phyloP scores from a whole-genome alignment of 352 stramenopile species.

The Aphanomyces astaci region DNA sequence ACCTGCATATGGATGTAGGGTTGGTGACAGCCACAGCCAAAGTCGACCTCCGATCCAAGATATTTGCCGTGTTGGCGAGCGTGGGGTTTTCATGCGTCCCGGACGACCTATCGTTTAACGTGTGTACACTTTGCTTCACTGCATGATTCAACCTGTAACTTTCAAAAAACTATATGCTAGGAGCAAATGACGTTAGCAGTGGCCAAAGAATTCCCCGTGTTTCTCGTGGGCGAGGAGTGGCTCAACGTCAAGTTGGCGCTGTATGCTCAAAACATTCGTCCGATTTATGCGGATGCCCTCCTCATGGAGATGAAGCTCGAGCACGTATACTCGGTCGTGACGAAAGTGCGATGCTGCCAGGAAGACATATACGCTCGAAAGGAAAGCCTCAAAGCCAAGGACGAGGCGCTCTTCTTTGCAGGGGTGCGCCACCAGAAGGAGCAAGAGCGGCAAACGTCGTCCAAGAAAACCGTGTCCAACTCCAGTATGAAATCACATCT shows the following conservation, averaged over 20 bases:
- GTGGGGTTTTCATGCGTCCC: conserved; percentile 37
- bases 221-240: conserved; percentile 63
- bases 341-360: conserved; percentile 56
- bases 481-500: conserved; percentile 69
- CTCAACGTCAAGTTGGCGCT: conserved; percentile 56
- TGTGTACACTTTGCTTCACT: not conserved
- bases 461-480: conserved; percentile 36
- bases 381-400: conserved; percentile 12
- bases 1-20: not conserved
- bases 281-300: conserved; percentile 68
- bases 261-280: conserved; percentile 50
- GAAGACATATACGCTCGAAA: conserved; percentile 38
- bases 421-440: conserved; percentile 55
- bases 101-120: conserved; percentile 2
- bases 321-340: conserved; percentile 54
- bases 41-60: conserved; percentile 61
- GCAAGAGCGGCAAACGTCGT: conserved; percentile 58
- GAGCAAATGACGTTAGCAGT: conserved; percentile 66
- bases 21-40: not conserved
- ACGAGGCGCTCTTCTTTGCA: conserved; percentile 43
- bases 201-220: conserved; percentile 62
- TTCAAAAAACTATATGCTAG: not conserved
- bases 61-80: conserved; percentile 57
- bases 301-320: conserved; percentile 66
- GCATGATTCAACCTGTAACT: not conserved